These are phyloP conservation scores for Cyclotella choctawhatcheeana DNA, from an alignment of 108 stramenopile species.

Conservation along the genomic window DNA sequence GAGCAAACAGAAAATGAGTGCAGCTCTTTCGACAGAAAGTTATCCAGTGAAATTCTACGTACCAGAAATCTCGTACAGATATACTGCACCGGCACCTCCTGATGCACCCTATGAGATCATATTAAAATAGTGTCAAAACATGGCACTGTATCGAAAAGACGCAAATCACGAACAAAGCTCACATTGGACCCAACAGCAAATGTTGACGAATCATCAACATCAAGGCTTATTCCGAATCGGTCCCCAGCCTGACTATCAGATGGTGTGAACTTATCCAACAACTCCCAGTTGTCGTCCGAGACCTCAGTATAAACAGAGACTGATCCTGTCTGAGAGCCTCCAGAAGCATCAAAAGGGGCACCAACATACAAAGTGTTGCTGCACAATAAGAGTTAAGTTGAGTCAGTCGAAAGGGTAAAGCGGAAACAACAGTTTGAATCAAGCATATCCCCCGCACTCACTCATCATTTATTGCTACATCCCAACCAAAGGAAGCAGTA, in stretches of 20 bases:
- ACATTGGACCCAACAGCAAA: constrained; percentile 5
- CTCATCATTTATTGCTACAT: constrained; percentile 8
- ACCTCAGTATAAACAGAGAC: constrained; percentile 18
- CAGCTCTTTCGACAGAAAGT: not conserved
- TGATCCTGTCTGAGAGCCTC: constrained; percentile 4
- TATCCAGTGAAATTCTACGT: not conserved
- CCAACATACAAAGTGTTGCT: constrained; percentile 20
- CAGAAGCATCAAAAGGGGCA: constrained; percentile 17
- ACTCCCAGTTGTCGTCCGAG: constrained; percentile 1
- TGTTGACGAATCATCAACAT: constrained; percentile 1
- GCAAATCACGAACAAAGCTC: not conserved
- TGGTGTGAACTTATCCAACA: constrained; percentile 4
- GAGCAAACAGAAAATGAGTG: not conserved
- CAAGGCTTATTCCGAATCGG: constrained; percentile 15
- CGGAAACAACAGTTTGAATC: not conserved
- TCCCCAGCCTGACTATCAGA: not conserved
- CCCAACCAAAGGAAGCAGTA: constrained; percentile 26
- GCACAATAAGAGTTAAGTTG: not conserved
- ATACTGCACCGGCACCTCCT: constrained; percentile 18
- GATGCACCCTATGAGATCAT: too few species aligned
- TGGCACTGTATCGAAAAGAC: not conserved
- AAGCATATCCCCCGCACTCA: not conserved
- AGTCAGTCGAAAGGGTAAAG: not conserved
- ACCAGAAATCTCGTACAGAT: constrained; percentile 8
- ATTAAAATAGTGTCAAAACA: not conserved